phyloP scores from a whole-genome alignment of 1,284 basidiomycete genomes.

The Trametes hirsuta region DNA sequence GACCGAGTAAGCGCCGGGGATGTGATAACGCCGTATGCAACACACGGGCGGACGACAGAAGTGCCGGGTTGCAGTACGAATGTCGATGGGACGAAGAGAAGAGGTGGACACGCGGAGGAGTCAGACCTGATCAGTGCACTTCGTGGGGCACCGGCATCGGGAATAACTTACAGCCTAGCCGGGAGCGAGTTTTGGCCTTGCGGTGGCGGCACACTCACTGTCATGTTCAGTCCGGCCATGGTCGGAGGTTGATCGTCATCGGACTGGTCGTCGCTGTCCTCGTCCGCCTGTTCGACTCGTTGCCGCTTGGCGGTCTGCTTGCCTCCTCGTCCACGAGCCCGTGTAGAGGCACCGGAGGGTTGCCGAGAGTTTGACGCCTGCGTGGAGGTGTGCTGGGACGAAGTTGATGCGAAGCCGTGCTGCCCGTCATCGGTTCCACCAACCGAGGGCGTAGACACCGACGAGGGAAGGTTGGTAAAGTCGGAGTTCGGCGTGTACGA shows the following conservation, averaged over 20 bases:
- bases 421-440: conserved; percentile 28
- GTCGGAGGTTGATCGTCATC: conserved; percentile 24
- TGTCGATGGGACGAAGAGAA: conserved; percentile 3
- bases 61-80: conserved; percentile 18
- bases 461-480: conserved; percentile 22
- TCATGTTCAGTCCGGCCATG: conserved; percentile 19
- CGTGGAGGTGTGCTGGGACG: conserved; percentile 1
- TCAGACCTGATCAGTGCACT: conserved; percentile 3
- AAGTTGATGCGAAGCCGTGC: conserved; percentile 7
- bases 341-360: conserved; percentile 9
- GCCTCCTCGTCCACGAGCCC: conserved; percentile 11
- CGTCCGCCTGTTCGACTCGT: conserved; percentile 20
- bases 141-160: background rate
- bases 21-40: conserved; percentile 9
- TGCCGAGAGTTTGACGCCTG: conserved; percentile 2
- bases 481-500: conserved; percentile 26
- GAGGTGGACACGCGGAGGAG: background rate
- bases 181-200: conserved; percentile 24
- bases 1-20: conserved; percentile 11
- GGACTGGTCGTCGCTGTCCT: conserved; percentile 26
- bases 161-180: conserved; percentile 26
- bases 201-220: conserved; percentile 26
- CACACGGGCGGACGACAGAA: conserved; percentile 12
- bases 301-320: conserved; percentile 19
- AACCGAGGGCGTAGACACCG: conserved; percentile 27